Evolutionary conservation across 352 stramenopile genomes (phyloP).

Genomic region (Pythium periplocum): DNA sequence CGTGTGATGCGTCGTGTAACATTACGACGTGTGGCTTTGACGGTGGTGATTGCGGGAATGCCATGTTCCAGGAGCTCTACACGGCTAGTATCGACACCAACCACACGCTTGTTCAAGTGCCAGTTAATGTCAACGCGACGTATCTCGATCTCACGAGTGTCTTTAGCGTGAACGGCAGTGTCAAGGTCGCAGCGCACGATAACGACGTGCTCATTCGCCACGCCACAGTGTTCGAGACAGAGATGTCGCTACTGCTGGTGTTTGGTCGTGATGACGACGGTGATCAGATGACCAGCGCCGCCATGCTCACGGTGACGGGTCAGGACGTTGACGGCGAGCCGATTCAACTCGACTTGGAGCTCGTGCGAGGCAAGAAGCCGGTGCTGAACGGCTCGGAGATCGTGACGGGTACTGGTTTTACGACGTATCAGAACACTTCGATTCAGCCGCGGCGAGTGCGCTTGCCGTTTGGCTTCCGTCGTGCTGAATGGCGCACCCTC

Average conservation of each 20-base stretch:
- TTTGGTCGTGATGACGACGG: constrained; percentile 66
- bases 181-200: constrained; percentile 51
- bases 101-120: constrained; percentile 60
- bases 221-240: constrained; percentile 62
- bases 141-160: constrained; percentile 59
- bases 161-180: constrained; percentile 58
- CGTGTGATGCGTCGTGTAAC: constrained; percentile 78
- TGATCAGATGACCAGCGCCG: constrained; percentile 53
- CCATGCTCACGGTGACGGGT: constrained; percentile 38
- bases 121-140: constrained; percentile 54
- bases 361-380: constrained; percentile 43
- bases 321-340: constrained; percentile 28
- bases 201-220: constrained; percentile 66
- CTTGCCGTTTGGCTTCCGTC: constrained; percentile 60
- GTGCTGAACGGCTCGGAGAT: constrained; percentile 18
- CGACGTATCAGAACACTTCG: constrained; percentile 63
- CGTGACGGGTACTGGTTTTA: constrained; percentile 30
- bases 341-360: constrained; percentile 44
- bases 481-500: constrained; percentile 38
- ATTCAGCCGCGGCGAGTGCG: constrained; percentile 50
- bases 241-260: constrained; percentile 74
- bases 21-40: constrained; percentile 81
- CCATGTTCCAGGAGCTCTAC: constrained; percentile 29
- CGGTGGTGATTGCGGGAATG: constrained; percentile 64
- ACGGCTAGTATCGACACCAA: constrained; percentile 42